These are phyloP conservation scores for Stephanodiscus minutulus DNA, from an alignment of 108 stramenopile genomes.

Conservation along the genomic window DNA sequence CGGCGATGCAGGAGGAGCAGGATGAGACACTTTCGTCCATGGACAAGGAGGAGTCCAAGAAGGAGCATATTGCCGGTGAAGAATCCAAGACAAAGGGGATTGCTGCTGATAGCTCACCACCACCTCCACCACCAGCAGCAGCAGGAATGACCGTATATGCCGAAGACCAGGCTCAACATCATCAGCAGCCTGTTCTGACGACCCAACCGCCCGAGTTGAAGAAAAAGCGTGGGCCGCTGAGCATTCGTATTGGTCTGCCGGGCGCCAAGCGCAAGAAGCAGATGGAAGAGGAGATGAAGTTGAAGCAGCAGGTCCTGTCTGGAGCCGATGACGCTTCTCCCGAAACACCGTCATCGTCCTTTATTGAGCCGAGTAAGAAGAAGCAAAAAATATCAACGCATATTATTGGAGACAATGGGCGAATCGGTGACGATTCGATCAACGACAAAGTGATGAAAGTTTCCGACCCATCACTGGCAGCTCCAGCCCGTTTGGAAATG, in stretches of 20 bases:
- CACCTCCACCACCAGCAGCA: background rate
- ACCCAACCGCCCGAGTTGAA: slow-evolving; percentile 5
- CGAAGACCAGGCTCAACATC: background rate
- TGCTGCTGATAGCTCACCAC: background rate
- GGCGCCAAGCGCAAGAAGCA: slow-evolving; percentile 15
- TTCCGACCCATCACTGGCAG: background rate
- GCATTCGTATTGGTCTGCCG: slow-evolving; percentile 38
- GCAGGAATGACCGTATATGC: background rate
- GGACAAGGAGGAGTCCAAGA: background rate
- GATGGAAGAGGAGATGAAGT: slow-evolving; percentile 26
- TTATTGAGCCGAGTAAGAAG: background rate
- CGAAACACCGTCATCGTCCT: background rate
- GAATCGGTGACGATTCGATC: background rate
- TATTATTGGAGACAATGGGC: too few relatives aligned
- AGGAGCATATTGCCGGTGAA: background rate
- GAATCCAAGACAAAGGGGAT: background rate
- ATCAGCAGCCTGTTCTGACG: background rate
- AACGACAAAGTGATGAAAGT: background rate
- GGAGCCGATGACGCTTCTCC: background rate
- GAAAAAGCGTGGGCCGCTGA: slow-evolving; percentile 36
- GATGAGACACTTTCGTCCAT: background rate
- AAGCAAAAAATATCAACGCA: background rate
- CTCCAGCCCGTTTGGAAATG: background rate
- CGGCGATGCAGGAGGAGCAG: background rate
- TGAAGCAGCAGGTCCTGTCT: slow-evolving; percentile 5